Base-by-base conservation (phyloP, 352 stramenopile species). In the Phytophthora idaei region DNA sequence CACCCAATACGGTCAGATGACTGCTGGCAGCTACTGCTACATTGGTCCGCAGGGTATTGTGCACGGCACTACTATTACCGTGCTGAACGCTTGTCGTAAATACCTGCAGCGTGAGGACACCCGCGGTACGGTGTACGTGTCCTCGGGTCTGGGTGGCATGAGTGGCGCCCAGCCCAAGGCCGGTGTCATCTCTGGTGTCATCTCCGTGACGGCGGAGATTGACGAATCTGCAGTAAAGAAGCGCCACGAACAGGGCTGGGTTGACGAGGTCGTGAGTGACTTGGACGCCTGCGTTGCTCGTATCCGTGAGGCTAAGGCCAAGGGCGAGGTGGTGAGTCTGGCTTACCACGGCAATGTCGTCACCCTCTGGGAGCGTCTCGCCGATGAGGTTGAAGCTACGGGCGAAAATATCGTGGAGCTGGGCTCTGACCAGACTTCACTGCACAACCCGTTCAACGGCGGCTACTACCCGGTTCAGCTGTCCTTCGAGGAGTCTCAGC, bases 1-100 rank as follows among this genome's bases (percentile, higher is more conserved):
- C 57, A 92, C 85, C 42, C 81, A 93, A 70, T 97, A 95, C 64
- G 90, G 90, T 15, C 90, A 97, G 69, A 97, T 96, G 90, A 97
- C 90, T 12, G 90, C 90, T 2, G 90, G 90, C n/a, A 92, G 80
- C 71, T 97, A 94, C 77, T 96, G 89, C 75, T 97, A 97, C 83
- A 97, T 97, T 52, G 90, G 90, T 9, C 90, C 90, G 4, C 90
- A 97, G 62, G 90, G 90, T 15, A 97, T 97, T 59, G 90, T 97
- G 27, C 90, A 97, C 73, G 90, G 90, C 57, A 97, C 90, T 17
- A 96, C 90, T 42, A 97, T 97, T 69, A 97, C 90, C 0, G 81
- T 97, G 21, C 78, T 97, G 39, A 97, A 97, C 57, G 90, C 90
- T 15, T 85, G 77, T n/a, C 87, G 90, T 58, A 97, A 97, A 75